Conservation (phyloP, 345 rosid species). For the Aquilaria yunnanensis region DNA sequence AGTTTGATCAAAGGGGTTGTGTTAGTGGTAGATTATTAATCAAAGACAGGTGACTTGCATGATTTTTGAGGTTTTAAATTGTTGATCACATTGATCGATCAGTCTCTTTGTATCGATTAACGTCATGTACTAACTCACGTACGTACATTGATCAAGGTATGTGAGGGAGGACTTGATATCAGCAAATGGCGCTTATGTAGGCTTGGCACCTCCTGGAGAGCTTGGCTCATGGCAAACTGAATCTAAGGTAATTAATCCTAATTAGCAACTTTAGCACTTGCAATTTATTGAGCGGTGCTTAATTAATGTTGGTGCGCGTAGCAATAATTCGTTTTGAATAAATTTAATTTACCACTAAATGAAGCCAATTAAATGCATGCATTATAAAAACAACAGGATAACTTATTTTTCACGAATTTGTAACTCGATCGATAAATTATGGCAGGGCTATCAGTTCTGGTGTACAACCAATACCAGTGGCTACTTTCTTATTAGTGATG, state of each 20-base stretch:
- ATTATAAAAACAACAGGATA: background rate
- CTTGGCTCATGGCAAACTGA: conserved; percentile 84
- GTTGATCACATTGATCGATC: background rate
- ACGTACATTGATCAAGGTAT: conserved; percentile 18
- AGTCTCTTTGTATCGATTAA: background rate
- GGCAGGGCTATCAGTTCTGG: conserved; percentile 83
- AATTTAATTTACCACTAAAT: too few relatives aligned
- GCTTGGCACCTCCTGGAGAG: conserved; percentile 76
- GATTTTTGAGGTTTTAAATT: background rate
- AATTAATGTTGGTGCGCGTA: too few relatives aligned
- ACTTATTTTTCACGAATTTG: too few relatives aligned
- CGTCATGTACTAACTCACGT: background rate
- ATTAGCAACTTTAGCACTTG: background rate
- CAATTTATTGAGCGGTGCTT: too few relatives aligned
- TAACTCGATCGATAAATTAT: too few relatives aligned
- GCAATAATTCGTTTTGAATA: too few relatives aligned
- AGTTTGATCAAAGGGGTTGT: conserved; percentile 45
- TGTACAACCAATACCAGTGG: conserved; percentile 50
- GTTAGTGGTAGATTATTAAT: conserved; percentile 56
- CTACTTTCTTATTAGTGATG: conserved; percentile 37
- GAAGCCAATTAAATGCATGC: background rate
- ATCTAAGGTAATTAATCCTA: conserved; percentile 36
- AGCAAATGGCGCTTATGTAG: conserved; percentile 56
- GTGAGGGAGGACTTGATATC: conserved; percentile 25
- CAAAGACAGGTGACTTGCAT: conserved; percentile 41